A percentile compares a stretch with the other conserved stretches of the same genome.
Evolutionary conservation across 2,329 filamentous ascomycete species (phyloP).

Genomic region (Akanthomyces muscarius): DNA sequence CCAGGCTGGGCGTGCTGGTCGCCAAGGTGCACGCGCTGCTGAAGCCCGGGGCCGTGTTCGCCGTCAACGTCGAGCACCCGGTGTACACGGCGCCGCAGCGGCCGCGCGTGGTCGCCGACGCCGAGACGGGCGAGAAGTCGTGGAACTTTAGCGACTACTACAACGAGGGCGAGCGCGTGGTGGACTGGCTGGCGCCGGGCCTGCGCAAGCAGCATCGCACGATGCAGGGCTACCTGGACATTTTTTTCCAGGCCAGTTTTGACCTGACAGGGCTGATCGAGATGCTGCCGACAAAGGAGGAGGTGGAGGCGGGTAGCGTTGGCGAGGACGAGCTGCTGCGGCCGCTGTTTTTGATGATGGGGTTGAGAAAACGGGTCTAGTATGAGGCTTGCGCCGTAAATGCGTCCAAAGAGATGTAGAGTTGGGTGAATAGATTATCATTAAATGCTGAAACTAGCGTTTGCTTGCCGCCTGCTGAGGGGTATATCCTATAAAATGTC

Average conservation of each 20-base stretch:
- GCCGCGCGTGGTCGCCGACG: conserved; percentile 27
- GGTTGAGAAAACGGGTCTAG: conserved; percentile 14
- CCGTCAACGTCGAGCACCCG: conserved; percentile 47
- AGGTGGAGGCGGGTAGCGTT: conserved; percentile 28
- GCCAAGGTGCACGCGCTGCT: conserved; percentile 30
- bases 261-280: conserved; percentile 37
- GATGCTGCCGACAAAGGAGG: conserved; percentile 31
- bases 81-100: conserved; percentile 40
- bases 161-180: conserved; percentile 37
- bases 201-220: conserved; percentile 46
- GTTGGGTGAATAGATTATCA: neutral
- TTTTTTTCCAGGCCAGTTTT: conserved; percentile 35
- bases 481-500: conserved; percentile 9
- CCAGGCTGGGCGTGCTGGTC: conserved; percentile 31
- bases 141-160: conserved; percentile 43
- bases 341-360: conserved; percentile 34
- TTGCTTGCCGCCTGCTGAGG: neutral
- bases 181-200: conserved; percentile 40
- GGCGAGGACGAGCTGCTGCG: conserved; percentile 31
- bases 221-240: conserved; percentile 36
- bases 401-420: neutral
- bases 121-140: conserved; percentile 29
- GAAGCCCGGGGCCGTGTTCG: conserved; percentile 32
- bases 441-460: conserved; percentile 8
- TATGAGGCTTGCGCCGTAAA: neutral